Base-by-base conservation (phyloP, 2,329 filamentous ascomycete species). In the Sporothrix sp. region DNA sequence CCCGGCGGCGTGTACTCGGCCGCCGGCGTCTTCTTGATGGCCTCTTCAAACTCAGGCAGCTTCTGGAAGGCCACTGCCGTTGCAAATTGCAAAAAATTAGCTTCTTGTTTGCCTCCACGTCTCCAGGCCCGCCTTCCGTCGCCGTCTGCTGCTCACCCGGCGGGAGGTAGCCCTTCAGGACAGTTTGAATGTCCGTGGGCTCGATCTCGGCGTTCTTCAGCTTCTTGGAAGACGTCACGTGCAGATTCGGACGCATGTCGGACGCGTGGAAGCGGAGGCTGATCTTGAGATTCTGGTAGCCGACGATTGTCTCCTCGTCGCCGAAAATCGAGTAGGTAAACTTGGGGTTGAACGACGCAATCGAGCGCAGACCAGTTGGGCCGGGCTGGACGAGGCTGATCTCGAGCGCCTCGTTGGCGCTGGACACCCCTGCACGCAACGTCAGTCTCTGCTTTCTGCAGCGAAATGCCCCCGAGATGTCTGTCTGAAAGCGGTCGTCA, bases 291-390 rank as follows among this genome's bases (percentile, higher is more conserved):
- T 81, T 81, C 63, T 88, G 83, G 72, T 96, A 95, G 33, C 91
- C 91, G 60, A 95, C 90, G 57, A 97, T 91, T 27, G 76, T 78
- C 66, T 98, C 89, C 8, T 93, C 84, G n/a, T 97, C 85, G 61
- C 88, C 88, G 59, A 97, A 96, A 56, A 98, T 85, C 1, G 87
- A 73, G 66, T 97, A 95, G 16, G 91, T 96, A 65, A 90, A 94
- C 62, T 79, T 78, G 0, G 93, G 94, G 54, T 87, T 76, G 66
- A 98, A 97, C 25, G 78, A 76, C 23, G 78, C 75, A 58, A 84
- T 69, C 28, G 75, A 77, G 59, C 77, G 79, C 45, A 76, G 62
- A 56, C 72, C 71, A 7, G 67, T 66, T 16, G 70, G 65, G 6
- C 71, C 66, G 10, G 76, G 71, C 36, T 71, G 69, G 16, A 79